Percentiles rank a stretch among this genome's conserved stretches.
phyloP scores from a whole-genome alignment of 2,329 filamentous ascomycete species.

The Claviceps monticola region DNA sequence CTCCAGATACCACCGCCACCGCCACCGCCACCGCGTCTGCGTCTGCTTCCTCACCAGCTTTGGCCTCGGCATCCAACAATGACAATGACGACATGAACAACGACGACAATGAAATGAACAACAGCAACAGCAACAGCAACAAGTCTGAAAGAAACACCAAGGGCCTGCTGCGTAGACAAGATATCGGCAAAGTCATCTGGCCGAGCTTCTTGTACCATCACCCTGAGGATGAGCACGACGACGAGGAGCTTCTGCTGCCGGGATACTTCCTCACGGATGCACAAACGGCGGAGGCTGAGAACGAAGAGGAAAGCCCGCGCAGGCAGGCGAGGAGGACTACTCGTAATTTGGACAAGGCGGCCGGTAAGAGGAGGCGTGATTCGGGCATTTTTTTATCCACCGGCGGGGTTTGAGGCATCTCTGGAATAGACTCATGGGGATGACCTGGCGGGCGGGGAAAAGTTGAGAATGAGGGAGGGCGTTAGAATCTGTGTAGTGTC shows the following conservation, averaged over 20 bases:
- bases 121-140: not conserved
- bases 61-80: not conserved
- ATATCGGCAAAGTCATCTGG: not conserved
- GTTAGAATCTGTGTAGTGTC: no score
- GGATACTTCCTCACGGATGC: not conserved
- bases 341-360: not conserved
- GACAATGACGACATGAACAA: not conserved
- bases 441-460: not conserved
- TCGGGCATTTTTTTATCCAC: constrained; percentile 1
- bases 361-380: not conserved
- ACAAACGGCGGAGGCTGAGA: not conserved
- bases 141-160: not conserved
- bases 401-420: not conserved
- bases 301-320: not conserved
- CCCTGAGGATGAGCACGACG: not conserved
- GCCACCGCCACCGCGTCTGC: not conserved
- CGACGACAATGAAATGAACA: not conserved
- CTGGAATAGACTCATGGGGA: not conserved
- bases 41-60: not conserved
- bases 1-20: not conserved
- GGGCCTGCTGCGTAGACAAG: not conserved
- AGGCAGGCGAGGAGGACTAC: not conserved
- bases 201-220: not conserved
- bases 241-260: not conserved
- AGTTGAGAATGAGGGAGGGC: not conserved